A percentile compares a stretch with the other conserved stretches of the same genome.
Evolutionary conservation across 1,139 yeast genomes (phyloP).

Genomic region (Yamadazyma triangularis): DNA sequence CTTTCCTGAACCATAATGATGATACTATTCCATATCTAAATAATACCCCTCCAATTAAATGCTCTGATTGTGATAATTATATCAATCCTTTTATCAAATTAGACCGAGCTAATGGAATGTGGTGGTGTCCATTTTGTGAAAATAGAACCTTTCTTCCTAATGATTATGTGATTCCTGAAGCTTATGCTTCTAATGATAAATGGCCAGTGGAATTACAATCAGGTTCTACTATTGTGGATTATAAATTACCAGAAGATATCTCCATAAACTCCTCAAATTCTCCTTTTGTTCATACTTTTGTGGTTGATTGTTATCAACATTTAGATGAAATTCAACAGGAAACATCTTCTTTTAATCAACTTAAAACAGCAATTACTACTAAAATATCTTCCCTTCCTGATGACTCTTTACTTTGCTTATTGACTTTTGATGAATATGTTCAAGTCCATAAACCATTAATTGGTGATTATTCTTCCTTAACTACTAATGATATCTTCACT

Average conservation of each 20-base stretch:
- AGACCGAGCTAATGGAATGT: slow-evolving; percentile 28
- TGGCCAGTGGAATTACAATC: slow-evolving; percentile 27
- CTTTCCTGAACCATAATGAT: slow-evolving; percentile 17
- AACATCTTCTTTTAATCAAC: slow-evolving; percentile 12
- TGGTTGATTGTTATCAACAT: slow-evolving; percentile 30
- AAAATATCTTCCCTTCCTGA: slow-evolving; percentile 18
- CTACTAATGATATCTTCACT: slow-evolving; percentile 3
- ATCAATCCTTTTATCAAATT: slow-evolving; percentile 28
- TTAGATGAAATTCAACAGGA: slow-evolving; percentile 14
- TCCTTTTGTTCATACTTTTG: slow-evolving; percentile 12
- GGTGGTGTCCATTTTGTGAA: slow-evolving; percentile 41
- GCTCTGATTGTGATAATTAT: slow-evolving; percentile 24
- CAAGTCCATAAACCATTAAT: slow-evolving; percentile 16
- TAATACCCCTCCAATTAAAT: slow-evolving; percentile 12
- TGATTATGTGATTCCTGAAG: slow-evolving; percentile 15
- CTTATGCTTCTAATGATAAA: slow-evolving; percentile 11
- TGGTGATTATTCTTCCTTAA: slow-evolving; percentile 2
- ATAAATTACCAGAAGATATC: slow-evolving; percentile 22
- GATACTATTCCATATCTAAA: slow-evolving; percentile 5
- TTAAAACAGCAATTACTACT: slow-evolving; percentile 15
- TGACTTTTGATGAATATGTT: slow-evolving; percentile 28
- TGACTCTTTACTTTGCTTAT: slow-evolving; percentile 19
- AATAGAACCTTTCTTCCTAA: slow-evolving; percentile 20
- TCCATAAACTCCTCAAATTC: slow-evolving; percentile 4
- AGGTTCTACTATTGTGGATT: slow-evolving; percentile 23